A percentile compares a stretch with the other conserved stretches of the same genome.
Conservation (phyloP, 306 rosid species). For the Benincasa hispida region DNA sequence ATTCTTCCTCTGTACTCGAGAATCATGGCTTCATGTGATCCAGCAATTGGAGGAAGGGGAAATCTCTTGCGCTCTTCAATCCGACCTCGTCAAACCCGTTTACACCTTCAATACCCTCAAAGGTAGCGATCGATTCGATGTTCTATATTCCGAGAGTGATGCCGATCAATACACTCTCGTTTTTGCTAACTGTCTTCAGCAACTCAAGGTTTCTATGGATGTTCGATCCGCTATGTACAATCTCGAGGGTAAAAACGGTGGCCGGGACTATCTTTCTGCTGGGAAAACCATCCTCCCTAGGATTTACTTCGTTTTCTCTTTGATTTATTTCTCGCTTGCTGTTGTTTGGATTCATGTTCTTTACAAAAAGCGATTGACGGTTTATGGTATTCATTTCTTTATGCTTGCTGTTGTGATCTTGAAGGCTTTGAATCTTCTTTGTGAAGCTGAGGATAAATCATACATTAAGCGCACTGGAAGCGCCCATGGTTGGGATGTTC, state of each 20-base stretch:
- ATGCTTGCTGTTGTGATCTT: slow-evolving; percentile 79
- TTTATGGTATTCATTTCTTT: slow-evolving; percentile 67
- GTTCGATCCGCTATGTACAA: slow-evolving; percentile 77
- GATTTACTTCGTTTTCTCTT: slow-evolving; percentile 56
- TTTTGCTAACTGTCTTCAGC: slow-evolving; percentile 59
- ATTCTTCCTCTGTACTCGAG: slow-evolving; percentile 73
- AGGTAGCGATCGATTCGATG: slow-evolving; percentile 3
- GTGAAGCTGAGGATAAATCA: slow-evolving; percentile 87
- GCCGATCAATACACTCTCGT: slow-evolving; percentile 80
- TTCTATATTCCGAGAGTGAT: slow-evolving; percentile 29
- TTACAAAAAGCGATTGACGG: slow-evolving; percentile 67
- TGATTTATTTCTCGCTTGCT: slow-evolving; percentile 40
- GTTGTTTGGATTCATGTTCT: slow-evolving; percentile 53
- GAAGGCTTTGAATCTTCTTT: slow-evolving; percentile 62
- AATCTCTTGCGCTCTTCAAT: slow-evolving; percentile 49
- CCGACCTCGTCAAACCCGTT: slow-evolving; percentile 51
- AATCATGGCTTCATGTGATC: slow-evolving; percentile 61
- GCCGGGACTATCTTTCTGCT: slow-evolving; percentile 71
- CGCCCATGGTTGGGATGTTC: slow-evolving; percentile 95
- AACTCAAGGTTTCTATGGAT: slow-evolving; percentile 44
- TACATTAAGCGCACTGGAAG: slow-evolving; percentile 75
- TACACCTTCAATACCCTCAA: slow-evolving; percentile 37
- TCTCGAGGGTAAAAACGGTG: slow-evolving; percentile 48
- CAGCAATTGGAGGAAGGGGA: slow-evolving; percentile 64
- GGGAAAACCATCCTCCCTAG: slow-evolving; percentile 69